Percentiles rank a stretch among this genome's conserved stretches.
These are phyloP conservation scores for Aureobasidium sp. DNA, from an alignment of 2,329 filamentous ascomycete species.

Conservation along the genomic window DNA sequence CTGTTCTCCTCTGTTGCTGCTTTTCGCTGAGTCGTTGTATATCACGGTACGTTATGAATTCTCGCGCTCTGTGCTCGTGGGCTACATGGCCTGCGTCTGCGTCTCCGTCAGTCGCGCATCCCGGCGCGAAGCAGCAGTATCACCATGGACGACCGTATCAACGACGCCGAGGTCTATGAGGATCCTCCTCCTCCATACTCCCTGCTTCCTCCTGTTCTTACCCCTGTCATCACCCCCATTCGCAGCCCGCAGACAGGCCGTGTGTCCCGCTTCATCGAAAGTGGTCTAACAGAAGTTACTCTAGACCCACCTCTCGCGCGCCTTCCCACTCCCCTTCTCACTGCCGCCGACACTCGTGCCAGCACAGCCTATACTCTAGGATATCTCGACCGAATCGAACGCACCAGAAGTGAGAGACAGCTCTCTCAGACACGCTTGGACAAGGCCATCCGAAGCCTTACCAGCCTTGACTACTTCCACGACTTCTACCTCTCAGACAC, in stretches of 20 bases:
- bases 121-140: background rate
- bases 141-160: background rate
- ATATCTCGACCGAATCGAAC: background rate
- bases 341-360: background rate
- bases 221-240: background rate
- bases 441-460: background rate
- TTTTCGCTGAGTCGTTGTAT: background rate
- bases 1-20: background rate
- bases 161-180: background rate
- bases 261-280: background rate
- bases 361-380: background rate
- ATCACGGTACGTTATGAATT: background rate
- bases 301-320: background rate
- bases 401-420: background rate
- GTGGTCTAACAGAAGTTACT: background rate
- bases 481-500: background rate
- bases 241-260: background rate
- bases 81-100: background rate
- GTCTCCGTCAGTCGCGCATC: background rate
- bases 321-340: background rate
- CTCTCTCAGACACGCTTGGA: background rate
- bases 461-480: background rate
- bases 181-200: background rate
- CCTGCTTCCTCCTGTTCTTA: background rate
- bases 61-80: background rate